Evolutionary conservation across 2,329 filamentous ascomycete species (phyloP).

Genomic region (Diaporthe aspalathi): DNA sequence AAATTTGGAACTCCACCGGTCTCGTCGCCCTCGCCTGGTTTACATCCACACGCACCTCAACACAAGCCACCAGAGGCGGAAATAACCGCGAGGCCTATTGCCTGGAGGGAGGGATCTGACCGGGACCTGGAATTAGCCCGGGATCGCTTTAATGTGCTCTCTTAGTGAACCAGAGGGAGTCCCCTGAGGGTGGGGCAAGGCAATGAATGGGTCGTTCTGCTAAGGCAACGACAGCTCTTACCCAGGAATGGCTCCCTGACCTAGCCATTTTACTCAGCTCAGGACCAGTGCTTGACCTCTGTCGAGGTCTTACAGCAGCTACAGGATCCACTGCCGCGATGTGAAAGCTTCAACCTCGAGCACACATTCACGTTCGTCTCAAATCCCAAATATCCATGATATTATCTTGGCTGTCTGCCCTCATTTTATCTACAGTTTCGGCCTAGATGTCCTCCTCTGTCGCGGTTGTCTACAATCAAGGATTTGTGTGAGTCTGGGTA

Average conservation of each 20-base stretch:
- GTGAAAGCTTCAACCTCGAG: background rate
- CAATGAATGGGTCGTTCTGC: too few species aligned
- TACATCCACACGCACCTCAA: too few species aligned
- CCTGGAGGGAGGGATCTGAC: too few species aligned
- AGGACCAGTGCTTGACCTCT: background rate
- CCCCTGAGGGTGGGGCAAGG: too few species aligned
- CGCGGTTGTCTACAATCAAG: constrained; percentile 28
- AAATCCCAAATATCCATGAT: background rate
- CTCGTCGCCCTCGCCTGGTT: too few species aligned
- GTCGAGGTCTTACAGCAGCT: background rate
- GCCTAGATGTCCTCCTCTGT: constrained; percentile 15
- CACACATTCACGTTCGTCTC: background rate
- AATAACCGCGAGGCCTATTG: too few species aligned
- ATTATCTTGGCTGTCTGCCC: background rate
- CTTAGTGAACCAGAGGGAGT: too few species aligned
- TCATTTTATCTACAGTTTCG: constrained; percentile 27
- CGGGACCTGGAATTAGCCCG: too few species aligned
- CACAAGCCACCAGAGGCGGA: too few species aligned
- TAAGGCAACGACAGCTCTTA: too few species aligned
- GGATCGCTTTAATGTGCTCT: too few species aligned
- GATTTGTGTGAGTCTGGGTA: constrained; percentile 19
- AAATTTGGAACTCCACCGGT: too few species aligned
- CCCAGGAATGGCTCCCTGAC: background rate
- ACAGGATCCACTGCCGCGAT: background rate
- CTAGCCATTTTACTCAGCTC: background rate